phyloP scores from a whole-genome alignment of 768 basidiomycete species.

The Podaxis sp. region DNA sequence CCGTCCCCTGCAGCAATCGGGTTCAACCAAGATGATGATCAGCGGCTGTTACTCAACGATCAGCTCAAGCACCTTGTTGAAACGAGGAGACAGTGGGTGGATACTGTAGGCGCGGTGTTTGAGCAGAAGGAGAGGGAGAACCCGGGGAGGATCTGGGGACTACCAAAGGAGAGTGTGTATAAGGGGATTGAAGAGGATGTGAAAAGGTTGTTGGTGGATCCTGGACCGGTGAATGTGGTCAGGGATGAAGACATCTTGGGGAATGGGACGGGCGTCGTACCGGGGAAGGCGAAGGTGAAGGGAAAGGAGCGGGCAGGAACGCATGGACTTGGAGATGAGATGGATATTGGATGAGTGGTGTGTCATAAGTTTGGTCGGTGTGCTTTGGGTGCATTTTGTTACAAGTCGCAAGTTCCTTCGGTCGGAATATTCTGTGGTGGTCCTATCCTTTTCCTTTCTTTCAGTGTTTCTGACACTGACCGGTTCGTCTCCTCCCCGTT shows the following conservation, averaged over 20 bases:
- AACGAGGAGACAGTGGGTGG: conserved; percentile 77
- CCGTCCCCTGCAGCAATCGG: conserved; percentile 74
- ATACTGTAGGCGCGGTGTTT: conserved; percentile 72
- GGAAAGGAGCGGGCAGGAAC: conserved; percentile 46
- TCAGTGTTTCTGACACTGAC: neutral
- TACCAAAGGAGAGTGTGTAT: conserved; percentile 75
- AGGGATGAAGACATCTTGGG: conserved; percentile 16
- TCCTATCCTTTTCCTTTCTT: neutral
- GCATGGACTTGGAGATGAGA: conserved; percentile 41
- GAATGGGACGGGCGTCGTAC: conserved; percentile 13
- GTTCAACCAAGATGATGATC: conserved; percentile 65
- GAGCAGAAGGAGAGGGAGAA: conserved; percentile 64
- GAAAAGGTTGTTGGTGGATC: conserved; percentile 31
- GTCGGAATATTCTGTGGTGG: neutral
- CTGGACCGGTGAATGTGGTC: conserved; percentile 16
- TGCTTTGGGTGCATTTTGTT: conserved; percentile 9
- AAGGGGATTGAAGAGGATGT: conserved; percentile 72
- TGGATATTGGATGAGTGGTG: conserved; percentile 60
- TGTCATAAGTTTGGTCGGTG: neutral
- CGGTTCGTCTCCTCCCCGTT: neutral
- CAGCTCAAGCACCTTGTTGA: conserved; percentile 70
- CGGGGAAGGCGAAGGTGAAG: conserved; percentile 31
- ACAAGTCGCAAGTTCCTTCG: conserved; percentile 13
- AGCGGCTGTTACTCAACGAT: conserved; percentile 60
- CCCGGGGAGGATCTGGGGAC: conserved; percentile 75